A percentile compares a stretch with the other conserved stretches of the same genome.
These are phyloP conservation scores for Lyophyllum decastes DNA, from an alignment of 768 basidiomycete genomes.

Conservation along the genomic window DNA sequence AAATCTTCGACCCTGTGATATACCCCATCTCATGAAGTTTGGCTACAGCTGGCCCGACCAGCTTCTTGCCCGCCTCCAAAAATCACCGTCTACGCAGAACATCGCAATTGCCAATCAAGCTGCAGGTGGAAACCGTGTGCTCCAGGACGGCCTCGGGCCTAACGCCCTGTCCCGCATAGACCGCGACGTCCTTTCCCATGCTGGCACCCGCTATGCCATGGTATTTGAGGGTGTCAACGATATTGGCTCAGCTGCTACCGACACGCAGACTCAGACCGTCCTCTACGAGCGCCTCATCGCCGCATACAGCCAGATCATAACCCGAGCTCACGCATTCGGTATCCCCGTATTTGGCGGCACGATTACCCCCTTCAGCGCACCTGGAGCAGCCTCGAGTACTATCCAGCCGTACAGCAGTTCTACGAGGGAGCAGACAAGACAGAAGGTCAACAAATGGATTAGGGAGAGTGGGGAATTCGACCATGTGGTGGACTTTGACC, in stretches of 20 bases:
- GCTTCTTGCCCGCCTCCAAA: constrained; percentile 41
- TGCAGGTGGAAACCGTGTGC: constrained; percentile 54
- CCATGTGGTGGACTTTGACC: constrained; percentile 49
- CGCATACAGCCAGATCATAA: constrained; percentile 46
- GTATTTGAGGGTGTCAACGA: constrained; percentile 59
- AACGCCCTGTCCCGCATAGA: constrained; percentile 49
- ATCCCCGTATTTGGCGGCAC: constrained; percentile 51
- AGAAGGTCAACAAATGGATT: constrained; percentile 45
- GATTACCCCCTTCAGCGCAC: constrained; percentile 48
- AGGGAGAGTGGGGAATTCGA: constrained; percentile 43
- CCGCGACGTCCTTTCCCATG: constrained; percentile 49
- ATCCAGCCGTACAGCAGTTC: constrained; percentile 41
- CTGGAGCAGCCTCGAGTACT: constrained; percentile 22
- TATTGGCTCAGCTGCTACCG: constrained; percentile 42
- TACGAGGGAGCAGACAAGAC: constrained; percentile 39
- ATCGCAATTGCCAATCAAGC: constrained; percentile 51
- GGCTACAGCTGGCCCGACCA: constrained; percentile 47
- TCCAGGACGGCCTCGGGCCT: constrained; percentile 49
- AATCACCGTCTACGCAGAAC: constrained; percentile 24
- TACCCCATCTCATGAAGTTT: background rate
- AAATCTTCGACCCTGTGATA: background rate
- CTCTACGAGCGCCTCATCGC: constrained; percentile 42
- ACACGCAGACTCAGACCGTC: constrained; percentile 32
- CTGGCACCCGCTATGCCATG: constrained; percentile 47
- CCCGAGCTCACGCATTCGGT: constrained; percentile 39